A percentile compares a stretch with the other conserved stretches of the same genome.
phyloP scores from a whole-genome alignment of 257 asterid genomes.

The Solanum acaule region DNA sequence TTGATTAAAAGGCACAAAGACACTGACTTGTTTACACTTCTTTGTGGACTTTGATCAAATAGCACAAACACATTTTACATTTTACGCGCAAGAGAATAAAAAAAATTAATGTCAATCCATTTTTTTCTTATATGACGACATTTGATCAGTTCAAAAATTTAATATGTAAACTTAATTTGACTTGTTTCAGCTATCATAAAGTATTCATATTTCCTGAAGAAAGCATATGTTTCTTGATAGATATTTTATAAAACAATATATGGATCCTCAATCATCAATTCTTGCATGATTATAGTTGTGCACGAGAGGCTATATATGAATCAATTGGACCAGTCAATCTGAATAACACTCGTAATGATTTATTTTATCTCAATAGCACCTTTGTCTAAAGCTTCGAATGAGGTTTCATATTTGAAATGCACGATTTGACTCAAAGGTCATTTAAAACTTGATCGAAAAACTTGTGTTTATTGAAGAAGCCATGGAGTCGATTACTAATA shows the following conservation, averaged over 20 bases:
- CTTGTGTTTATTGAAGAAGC: neutral
- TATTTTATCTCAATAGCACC: neutral
- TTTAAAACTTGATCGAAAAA: neutral
- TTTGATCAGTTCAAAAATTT: neutral
- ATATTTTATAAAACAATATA: too few relatives aligned
- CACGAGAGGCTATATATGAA: neutral
- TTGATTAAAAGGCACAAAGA: neutral
- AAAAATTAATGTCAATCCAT: neutral
- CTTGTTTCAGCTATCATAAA: too few relatives aligned
- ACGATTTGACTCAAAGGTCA: neutral
- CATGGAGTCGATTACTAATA: neutral
- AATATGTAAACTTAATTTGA: neutral
- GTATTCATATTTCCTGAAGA: neutral
- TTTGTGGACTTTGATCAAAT: neutral
- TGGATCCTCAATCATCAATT: neutral
- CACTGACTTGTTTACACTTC: neutral
- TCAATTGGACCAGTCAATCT: neutral
- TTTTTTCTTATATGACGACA: neutral
- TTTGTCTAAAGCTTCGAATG: neutral
- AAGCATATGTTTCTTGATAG: too few relatives aligned
- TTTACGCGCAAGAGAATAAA: neutral
- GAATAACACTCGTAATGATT: neutral
- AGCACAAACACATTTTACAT: neutral
- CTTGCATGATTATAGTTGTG: neutral
- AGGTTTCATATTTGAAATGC: neutral